Percentiles rank a stretch among this genome's conserved stretches.
Conservation (phyloP, 2,329 filamentous ascomycete species). For the Verticillium longisporum region DNA sequence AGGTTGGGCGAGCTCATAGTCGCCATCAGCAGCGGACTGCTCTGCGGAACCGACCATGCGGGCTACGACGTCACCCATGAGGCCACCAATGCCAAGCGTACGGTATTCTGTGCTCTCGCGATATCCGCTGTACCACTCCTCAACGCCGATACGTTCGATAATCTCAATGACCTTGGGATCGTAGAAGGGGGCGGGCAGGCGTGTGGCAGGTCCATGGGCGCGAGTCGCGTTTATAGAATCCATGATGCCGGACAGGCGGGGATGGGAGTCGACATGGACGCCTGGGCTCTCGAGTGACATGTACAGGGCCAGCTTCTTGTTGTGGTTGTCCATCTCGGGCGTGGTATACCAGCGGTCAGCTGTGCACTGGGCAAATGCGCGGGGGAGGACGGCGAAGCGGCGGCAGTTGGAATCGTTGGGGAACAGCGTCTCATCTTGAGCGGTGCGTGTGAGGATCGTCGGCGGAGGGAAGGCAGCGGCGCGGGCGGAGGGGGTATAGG, state of each 20-base stretch:
- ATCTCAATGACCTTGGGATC: slow-evolving; percentile 63
- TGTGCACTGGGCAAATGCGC: slow-evolving; percentile 65
- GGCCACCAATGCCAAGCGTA: slow-evolving; percentile 75
- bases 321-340: slow-evolving; percentile 78
- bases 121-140: slow-evolving; percentile 93
- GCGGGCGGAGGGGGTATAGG: slow-evolving; percentile 57
- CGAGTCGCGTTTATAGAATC: slow-evolving; percentile 87
- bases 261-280: slow-evolving; percentile 78
- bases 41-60: slow-evolving; percentile 66
- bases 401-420: slow-evolving; percentile 69
- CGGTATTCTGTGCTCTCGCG: slow-evolving; percentile 80
- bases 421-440: slow-evolving; percentile 69
- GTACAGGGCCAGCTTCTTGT: slow-evolving; percentile 70
- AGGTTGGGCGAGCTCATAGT: slow-evolving; percentile 38
- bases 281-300: slow-evolving; percentile 66
- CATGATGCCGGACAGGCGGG: slow-evolving; percentile 83
- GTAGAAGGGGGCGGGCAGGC: slow-evolving; percentile 81
- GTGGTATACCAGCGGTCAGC: slow-evolving; percentile 69
- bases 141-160: slow-evolving; percentile 68
- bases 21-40: slow-evolving; percentile 43
- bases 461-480: slow-evolving; percentile 46
- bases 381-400: slow-evolving; percentile 61
- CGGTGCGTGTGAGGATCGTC: slow-evolving; percentile 58
- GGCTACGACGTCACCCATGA: slow-evolving; percentile 77
- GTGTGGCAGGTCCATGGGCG: slow-evolving; percentile 75